Conservation (phyloP, 352 stramenopile species). For the Phytophthora constricta region DNA sequence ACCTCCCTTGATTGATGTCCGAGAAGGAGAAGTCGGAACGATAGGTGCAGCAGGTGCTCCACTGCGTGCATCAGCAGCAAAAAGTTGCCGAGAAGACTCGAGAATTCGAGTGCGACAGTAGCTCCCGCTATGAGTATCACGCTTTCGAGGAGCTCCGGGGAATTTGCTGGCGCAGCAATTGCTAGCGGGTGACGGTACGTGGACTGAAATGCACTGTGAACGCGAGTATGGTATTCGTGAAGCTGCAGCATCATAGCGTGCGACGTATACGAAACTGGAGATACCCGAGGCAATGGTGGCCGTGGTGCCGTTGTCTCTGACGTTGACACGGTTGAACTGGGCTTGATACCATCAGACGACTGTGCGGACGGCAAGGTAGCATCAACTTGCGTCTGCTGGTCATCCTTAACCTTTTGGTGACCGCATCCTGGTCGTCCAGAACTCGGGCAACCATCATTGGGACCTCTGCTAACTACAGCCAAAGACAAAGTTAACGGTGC, state of each 20-base stretch:
- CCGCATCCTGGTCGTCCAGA: constrained; percentile 13
- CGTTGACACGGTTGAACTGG: background rate
- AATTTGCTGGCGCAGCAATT: constrained; percentile 5
- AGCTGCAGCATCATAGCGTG: constrained; percentile 71
- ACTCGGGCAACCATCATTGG: constrained; percentile 30
- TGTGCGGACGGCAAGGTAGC: background rate
- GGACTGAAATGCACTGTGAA: constrained; percentile 48
- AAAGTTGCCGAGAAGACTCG: constrained; percentile 48
- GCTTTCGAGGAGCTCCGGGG: constrained; percentile 16
- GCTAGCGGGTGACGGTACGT: constrained; percentile 57
- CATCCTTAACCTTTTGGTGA: background rate
- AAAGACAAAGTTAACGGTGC: too few relatives aligned
- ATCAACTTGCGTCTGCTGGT: background rate
- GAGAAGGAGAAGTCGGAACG: constrained; percentile 14
- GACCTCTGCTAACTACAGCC: too few relatives aligned
- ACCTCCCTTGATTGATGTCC: constrained; percentile 25
- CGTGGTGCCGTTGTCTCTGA: background rate
- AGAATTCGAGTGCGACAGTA: constrained; percentile 55
- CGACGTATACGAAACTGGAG: constrained; percentile 46
- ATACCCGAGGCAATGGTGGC: constrained; percentile 19
- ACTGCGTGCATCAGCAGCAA: constrained; percentile 20
- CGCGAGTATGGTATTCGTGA: constrained; percentile 60
- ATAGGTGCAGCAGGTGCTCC: background rate
- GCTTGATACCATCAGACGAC: background rate
- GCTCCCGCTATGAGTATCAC: constrained; percentile 17